These are phyloP conservation scores for Colletotrichum tropicicola DNA, from an alignment of 2,329 filamentous ascomycete species.

Conservation along the genomic window DNA sequence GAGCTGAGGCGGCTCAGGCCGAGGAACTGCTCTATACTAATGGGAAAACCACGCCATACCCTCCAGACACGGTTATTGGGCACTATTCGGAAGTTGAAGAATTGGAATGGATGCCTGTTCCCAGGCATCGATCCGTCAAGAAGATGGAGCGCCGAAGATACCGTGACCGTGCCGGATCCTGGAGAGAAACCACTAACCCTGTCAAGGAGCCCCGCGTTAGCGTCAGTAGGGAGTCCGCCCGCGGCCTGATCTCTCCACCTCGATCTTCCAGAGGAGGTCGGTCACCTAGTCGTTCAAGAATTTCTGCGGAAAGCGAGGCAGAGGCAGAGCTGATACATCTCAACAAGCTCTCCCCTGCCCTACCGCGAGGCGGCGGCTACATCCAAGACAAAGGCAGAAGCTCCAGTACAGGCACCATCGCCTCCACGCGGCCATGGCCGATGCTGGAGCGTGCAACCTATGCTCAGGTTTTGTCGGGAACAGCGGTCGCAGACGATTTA, in stretches of 20 bases:
- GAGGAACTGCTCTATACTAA: constrained; percentile 32
- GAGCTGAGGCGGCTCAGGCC: constrained; percentile 22
- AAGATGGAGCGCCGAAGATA: constrained; percentile 49
- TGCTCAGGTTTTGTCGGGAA: constrained; percentile 37
- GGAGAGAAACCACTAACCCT: constrained; percentile 47
- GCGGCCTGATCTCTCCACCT: constrained; percentile 42
- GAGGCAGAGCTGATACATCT: constrained; percentile 53
- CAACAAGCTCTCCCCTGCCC: constrained; percentile 45
- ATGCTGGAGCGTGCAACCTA: constrained; percentile 44
- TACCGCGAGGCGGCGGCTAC: constrained; percentile 37
- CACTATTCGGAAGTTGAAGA: background rate
- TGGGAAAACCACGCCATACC: constrained; percentile 39
- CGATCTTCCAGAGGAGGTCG: constrained; percentile 21
- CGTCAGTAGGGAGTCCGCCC: constrained; percentile 49
- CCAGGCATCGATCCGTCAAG: constrained; percentile 51
- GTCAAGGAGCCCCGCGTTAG: constrained; percentile 51
- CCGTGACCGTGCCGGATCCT: constrained; percentile 53
- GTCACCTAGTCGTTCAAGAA: constrained; percentile 38
- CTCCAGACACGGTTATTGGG: constrained; percentile 8
- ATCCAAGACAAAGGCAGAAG: constrained; percentile 37
- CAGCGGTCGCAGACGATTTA: constrained; percentile 22
- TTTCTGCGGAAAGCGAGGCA: constrained; percentile 49
- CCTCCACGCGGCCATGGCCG: constrained; percentile 37
- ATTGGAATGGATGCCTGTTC: constrained; percentile 39
- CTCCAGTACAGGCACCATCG: constrained; percentile 31